Evolutionary conservation across 768 basidiomycete species (phyloP).

Genomic region (Tulasnella calospora): DNA sequence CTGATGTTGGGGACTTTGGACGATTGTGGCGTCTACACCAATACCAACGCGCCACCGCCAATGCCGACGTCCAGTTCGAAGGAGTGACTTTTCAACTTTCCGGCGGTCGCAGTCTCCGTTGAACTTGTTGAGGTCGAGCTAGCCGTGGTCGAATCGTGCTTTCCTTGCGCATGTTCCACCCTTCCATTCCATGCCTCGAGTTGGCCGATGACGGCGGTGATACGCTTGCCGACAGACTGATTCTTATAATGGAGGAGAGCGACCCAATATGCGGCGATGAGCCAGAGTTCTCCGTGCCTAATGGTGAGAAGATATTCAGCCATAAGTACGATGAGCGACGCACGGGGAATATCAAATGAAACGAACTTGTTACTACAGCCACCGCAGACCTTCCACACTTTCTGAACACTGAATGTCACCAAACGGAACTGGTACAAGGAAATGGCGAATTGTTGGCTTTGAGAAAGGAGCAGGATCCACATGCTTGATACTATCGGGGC

Average conservation of each 20-base stretch:
- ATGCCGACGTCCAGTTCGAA: neutral
- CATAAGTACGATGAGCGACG: too few relatives aligned
- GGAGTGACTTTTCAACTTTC: too few relatives aligned
- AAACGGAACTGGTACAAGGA: constrained; percentile 2
- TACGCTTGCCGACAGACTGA: too few relatives aligned
- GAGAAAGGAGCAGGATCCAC: too few relatives aligned
- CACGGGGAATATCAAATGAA: neutral
- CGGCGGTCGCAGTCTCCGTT: neutral
- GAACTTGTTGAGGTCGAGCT: neutral
- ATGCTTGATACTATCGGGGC: too few relatives aligned
- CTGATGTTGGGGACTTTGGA: neutral
- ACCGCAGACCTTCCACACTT: neutral
- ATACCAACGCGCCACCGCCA: neutral
- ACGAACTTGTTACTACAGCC: neutral
- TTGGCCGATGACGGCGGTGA: neutral
- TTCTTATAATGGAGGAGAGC: neutral
- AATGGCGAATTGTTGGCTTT: too few relatives aligned
- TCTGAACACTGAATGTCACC: neutral
- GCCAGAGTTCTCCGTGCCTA: too few relatives aligned
- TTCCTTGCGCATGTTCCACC: too few relatives aligned
- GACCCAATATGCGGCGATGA: neutral
- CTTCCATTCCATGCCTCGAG: too few relatives aligned
- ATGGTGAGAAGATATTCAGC: too few relatives aligned
- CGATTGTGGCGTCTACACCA: neutral
- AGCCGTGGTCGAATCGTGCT: neutral